Evolutionary conservation across 2,329 filamentous ascomycete species (phyloP), one percentile per base, ranked within the genome.

Genomic region (Epichloe scottii): DNA sequence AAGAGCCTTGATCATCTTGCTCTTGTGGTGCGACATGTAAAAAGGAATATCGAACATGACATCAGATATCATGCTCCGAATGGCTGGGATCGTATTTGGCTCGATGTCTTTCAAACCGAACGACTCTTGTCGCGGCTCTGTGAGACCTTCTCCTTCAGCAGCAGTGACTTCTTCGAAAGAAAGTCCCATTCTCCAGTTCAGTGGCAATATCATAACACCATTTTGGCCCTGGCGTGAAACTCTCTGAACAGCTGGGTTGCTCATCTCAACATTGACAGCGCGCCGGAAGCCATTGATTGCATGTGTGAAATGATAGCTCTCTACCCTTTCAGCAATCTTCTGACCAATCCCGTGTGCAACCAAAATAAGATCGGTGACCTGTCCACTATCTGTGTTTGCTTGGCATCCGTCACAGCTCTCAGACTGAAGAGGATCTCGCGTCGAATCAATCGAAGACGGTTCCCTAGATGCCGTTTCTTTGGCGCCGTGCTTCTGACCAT

Each of bases 11-110:
- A 95, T 86, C 90, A 98, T 97, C 66, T 89, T 95, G 4, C 84
- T 80, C 61, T 97, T 95, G 68, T 97, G 91, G 53, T 94, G 87
- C 0, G 91, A 97, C 69, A 98, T 84, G 69, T 97, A 98, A 64
- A 95, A 97, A 0, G 93, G 93, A 47, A 98, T 91, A 64, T 98
- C 93, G 47, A 97, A 84, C 89, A 98, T 96, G 59, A 98, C 89
- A 65, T 98, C 93, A 41, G 87, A 94, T 54, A 98, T 94, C 63
- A 98, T 82, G 62, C 86, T 88, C 44, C 93, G 84, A n/a, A 98
- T 85, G 1, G 88, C 89, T 0, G 91, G 90, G 33, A 98, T 87
- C 0, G 88, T 93, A 41, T 84, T 79, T 1, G 89, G 90, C 5
- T 95, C 95, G 57, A 98, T 96, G 58, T 97, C 90, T 58, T 90